Evolutionary conservation across 2,329 filamentous ascomycete genomes (phyloP).

Genomic region (Didymella sp.): DNA sequence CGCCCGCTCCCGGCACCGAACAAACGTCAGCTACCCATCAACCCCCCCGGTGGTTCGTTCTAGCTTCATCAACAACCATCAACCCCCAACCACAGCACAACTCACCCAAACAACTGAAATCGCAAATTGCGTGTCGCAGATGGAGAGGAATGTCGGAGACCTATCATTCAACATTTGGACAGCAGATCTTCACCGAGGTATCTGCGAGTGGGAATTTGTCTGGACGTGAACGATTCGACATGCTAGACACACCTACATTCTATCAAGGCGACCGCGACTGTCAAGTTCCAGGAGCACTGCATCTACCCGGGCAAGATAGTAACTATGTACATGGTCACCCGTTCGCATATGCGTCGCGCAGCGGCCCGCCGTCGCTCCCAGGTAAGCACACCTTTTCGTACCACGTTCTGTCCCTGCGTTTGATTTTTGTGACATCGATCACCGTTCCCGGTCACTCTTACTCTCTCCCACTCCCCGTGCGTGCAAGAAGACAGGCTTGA

Average conservation of each 20-base stretch:
- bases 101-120: background rate
- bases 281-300: slow-evolving; percentile 27
- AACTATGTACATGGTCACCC: slow-evolving; percentile 25
- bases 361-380: slow-evolving; percentile 29
- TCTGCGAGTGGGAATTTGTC: slow-evolving; percentile 50
- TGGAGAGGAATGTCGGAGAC: slow-evolving; percentile 49
- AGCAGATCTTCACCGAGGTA: slow-evolving; percentile 47
- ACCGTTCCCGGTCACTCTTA: slow-evolving; percentile 11
- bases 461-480: slow-evolving; percentile 13
- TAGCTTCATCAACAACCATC: slow-evolving; percentile 28
- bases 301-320: slow-evolving; percentile 23
- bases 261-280: slow-evolving; percentile 36
- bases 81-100: slow-evolving; percentile 20
- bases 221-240: slow-evolving; percentile 48
- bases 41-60: slow-evolving; percentile 26
- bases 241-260: slow-evolving; percentile 37
- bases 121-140: slow-evolving; percentile 35
- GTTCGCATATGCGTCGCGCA: slow-evolving; percentile 33
- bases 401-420: slow-evolving; percentile 13
- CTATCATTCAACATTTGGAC: slow-evolving; percentile 44
- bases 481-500: no score
- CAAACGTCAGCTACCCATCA: slow-evolving; percentile 25
- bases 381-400: slow-evolving; percentile 28
- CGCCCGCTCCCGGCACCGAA: slow-evolving; percentile 30
- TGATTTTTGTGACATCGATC: slow-evolving; percentile 15